Conservation (phyloP, 768 basidiomycete genomes). For the Pholiota conissans region DNA sequence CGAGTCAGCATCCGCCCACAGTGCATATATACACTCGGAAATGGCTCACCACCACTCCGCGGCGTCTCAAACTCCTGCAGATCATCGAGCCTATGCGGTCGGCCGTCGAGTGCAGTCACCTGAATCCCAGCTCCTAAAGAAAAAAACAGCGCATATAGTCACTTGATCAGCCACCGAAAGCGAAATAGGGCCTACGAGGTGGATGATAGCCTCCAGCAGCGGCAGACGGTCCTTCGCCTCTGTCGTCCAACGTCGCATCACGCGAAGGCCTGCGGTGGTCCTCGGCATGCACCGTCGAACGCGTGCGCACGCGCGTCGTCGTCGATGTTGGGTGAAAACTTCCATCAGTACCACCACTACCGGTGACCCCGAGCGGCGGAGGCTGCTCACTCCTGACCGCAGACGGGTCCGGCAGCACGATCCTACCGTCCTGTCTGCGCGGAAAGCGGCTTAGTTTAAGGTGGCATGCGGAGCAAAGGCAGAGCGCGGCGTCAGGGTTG, state of each 20-base stretch:
- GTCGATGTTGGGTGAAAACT: not conserved
- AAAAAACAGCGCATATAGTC: not conserved
- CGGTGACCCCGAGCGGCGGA: not conserved
- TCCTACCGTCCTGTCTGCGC: conserved; percentile 24
- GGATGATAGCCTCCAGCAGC: not conserved
- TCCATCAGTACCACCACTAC: too few relatives aligned
- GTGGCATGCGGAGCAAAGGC: conserved; percentile 23
- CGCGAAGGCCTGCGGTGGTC: too few relatives aligned
- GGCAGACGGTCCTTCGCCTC: conserved; percentile 4
- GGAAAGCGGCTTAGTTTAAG: conserved; percentile 21
- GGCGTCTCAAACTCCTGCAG: not conserved
- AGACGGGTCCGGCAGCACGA: conserved; percentile 22
- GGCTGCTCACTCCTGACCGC: not conserved
- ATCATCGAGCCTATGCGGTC: not conserved
- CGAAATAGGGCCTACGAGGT: not conserved
- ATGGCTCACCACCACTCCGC: not conserved
- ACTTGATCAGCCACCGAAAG: not conserved
- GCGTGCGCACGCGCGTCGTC: not conserved
- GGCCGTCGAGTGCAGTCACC: not conserved
- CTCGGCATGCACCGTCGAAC: not conserved
- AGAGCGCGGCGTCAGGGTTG: conserved; percentile 8
- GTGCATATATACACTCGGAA: not conserved
- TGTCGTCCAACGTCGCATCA: not conserved
- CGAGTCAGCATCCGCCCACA: not conserved
- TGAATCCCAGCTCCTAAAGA: not conserved